Percentiles rank a stretch among this genome's conserved stretches.
Conservation (phyloP, 257 asterid species). For the Solanum arcanum region DNA sequence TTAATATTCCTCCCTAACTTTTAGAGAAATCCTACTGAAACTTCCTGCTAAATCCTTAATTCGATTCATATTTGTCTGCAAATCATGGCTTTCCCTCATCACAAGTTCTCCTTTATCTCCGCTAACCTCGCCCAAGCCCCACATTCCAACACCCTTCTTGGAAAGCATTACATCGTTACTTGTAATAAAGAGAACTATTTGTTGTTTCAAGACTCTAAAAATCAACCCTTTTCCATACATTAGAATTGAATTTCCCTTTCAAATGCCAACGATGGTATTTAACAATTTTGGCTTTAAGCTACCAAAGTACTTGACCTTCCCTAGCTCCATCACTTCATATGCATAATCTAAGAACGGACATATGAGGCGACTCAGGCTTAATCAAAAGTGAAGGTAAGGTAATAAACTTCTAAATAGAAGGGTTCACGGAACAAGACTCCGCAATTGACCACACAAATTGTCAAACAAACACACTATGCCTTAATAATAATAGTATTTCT, state of each 20-base stretch:
- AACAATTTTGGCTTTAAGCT: too few species aligned
- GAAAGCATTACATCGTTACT: constrained; percentile 14
- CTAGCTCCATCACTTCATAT: too few species aligned
- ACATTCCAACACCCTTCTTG: constrained; percentile 10
- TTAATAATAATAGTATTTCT: too few species aligned
- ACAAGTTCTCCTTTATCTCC: constrained; percentile 20
- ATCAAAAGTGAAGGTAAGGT: constrained; percentile 14
- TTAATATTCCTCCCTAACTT: constrained; percentile 20
- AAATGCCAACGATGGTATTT: too few species aligned
- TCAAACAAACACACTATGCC: too few species aligned
- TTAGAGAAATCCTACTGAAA: constrained; percentile 26
- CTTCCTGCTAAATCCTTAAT: constrained; percentile 34
- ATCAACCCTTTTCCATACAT: background rate
- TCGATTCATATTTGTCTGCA: constrained; percentile 27
- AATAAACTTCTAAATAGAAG: background rate
- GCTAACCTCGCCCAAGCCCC: constrained; percentile 18
- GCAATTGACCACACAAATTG: too few species aligned
- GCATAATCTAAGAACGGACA: constrained; percentile 28
- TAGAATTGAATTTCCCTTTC: too few species aligned
- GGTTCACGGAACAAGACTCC: too few species aligned
- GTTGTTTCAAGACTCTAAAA: background rate
- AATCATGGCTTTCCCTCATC: constrained; percentile 38
- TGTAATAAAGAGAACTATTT: constrained; percentile 22
- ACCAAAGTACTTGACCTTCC: too few species aligned
- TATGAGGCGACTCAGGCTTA: constrained; percentile 3